Percentiles rank a stretch among this genome's conserved stretches.
phyloP scores from a whole-genome alignment of 768 basidiomycete genomes.

The Phylloporus arenicola region DNA sequence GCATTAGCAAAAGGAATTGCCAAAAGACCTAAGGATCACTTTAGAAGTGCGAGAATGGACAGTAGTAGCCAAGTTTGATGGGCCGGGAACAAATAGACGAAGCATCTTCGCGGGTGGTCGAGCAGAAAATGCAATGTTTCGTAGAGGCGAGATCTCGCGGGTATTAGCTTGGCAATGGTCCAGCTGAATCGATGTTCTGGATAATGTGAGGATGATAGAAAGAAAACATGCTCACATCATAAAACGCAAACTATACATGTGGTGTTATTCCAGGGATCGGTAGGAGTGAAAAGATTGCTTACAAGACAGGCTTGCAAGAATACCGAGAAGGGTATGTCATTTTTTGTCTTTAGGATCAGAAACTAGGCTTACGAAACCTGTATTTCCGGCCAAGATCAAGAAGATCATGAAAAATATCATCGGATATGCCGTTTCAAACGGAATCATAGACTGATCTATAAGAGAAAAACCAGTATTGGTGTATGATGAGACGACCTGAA shows the following conservation, averaged over 20 bases:
- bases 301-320: constrained; percentile 75
- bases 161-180: constrained; percentile 59
- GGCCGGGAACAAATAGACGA: constrained; percentile 84
- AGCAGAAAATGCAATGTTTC: constrained; percentile 89
- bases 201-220: not conserved
- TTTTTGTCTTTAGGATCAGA: not conserved
- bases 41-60: constrained; percentile 59
- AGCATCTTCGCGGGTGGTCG: constrained; percentile 91
- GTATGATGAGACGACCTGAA: constrained; percentile 82
- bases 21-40: constrained; percentile 36
- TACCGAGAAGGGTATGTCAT: not conserved
- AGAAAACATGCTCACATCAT: constrained; percentile 55
- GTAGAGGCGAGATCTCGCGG: constrained; percentile 50
- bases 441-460: constrained; percentile 86
- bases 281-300: constrained; percentile 30
- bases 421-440: constrained; percentile 81
- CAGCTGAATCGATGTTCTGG: constrained; percentile 48
- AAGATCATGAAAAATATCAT: constrained; percentile 71
- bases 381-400: constrained; percentile 87
- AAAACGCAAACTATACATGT: constrained; percentile 59
- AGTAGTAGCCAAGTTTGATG: constrained; percentile 93
- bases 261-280: not conserved
- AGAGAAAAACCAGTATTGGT: constrained; percentile 87
- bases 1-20: not conserved
- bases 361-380: constrained; percentile 70